These are phyloP conservation scores for Stemphylium vesicarium DNA, from an alignment of 2,329 filamentous ascomycete species.

Conservation along the genomic window DNA sequence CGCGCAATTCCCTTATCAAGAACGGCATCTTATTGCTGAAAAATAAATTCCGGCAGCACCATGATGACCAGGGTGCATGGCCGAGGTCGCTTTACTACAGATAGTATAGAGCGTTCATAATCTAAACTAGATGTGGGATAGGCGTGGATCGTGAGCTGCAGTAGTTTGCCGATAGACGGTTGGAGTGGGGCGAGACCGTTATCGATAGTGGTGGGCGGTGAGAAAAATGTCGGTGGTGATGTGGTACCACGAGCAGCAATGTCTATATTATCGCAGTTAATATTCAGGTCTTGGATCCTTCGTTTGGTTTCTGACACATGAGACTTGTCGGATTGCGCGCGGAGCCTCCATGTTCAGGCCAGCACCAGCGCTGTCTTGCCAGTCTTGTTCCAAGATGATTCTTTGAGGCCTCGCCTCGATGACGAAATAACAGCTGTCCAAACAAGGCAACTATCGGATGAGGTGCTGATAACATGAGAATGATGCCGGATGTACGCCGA, in stretches of 20 bases:
- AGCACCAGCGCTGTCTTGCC: neutral
- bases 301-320: neutral
- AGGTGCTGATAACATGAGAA: conserved; percentile 12
- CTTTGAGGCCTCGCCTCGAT: neutral
- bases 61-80: conserved; percentile 26
- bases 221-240: conserved; percentile 8
- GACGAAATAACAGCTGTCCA: neutral
- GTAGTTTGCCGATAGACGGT: conserved; percentile 21
- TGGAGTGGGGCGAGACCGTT: conserved; percentile 13
- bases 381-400: neutral
- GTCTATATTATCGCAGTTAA: neutral
- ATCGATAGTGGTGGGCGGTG: conserved; percentile 20
- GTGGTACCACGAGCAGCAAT: neutral
- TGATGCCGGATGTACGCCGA: conserved; percentile 8
- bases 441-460: conserved; percentile 6
- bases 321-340: neutral
- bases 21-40: conserved; percentile 8
- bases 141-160: conserved; percentile 12
- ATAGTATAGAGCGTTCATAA: neutral
- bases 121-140: conserved; percentile 12
- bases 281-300: neutral
- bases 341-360: neutral
- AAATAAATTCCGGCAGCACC: conserved; percentile 24
- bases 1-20: conserved; percentile 17
- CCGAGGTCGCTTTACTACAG: conserved; percentile 17